A percentile compares a stretch with the other conserved stretches of the same genome.
phyloP scores from a whole-genome alignment of 805 yeast genomes.

The Kuraishia molischiana region DNA sequence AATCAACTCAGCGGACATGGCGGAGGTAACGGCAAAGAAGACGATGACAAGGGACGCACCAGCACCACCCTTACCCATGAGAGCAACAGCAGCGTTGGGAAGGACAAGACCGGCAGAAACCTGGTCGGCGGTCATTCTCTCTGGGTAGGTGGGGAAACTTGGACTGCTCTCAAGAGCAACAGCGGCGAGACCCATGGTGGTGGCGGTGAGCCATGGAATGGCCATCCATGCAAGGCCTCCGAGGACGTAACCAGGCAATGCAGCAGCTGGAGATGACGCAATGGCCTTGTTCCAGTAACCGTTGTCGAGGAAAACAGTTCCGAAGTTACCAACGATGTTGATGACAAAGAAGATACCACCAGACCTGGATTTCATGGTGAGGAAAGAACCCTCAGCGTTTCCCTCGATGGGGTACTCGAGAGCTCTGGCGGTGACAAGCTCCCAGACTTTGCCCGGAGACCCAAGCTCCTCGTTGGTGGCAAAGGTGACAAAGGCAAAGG shows the following conservation, averaged over 20 bases:
- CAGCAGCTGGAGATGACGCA: constrained; percentile 75
- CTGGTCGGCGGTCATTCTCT: constrained; percentile 52
- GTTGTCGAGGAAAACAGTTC: constrained; percentile 79
- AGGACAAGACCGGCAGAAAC: constrained; percentile 75
- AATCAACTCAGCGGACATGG: constrained; percentile 85
- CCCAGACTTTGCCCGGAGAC: constrained; percentile 77
- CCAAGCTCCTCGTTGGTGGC: constrained; percentile 67
- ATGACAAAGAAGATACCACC: constrained; percentile 90
- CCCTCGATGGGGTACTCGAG: constrained; percentile 58
- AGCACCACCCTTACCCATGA: constrained; percentile 85
- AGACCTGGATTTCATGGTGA: constrained; percentile 77
- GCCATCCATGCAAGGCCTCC: constrained; percentile 93
- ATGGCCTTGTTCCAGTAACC: constrained; percentile 89
- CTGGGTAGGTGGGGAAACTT: constrained; percentile 73
- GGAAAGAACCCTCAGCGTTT: constrained; percentile 76
- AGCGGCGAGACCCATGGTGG: constrained; percentile 83
- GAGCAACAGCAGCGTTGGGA: constrained; percentile 72
- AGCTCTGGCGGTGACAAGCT: constrained; percentile 53
- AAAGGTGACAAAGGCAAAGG: constrained; percentile 74
- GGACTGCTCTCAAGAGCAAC: constrained; percentile 62
- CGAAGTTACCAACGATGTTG: constrained; percentile 82
- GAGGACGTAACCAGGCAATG: constrained; percentile 77
- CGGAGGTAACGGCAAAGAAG: constrained; percentile 90
- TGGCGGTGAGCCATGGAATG: constrained; percentile 73
- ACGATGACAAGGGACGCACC: constrained; percentile 70